phyloP scores from a whole-genome alignment of 306 rosid species.

The Malus domestica region DNA sequence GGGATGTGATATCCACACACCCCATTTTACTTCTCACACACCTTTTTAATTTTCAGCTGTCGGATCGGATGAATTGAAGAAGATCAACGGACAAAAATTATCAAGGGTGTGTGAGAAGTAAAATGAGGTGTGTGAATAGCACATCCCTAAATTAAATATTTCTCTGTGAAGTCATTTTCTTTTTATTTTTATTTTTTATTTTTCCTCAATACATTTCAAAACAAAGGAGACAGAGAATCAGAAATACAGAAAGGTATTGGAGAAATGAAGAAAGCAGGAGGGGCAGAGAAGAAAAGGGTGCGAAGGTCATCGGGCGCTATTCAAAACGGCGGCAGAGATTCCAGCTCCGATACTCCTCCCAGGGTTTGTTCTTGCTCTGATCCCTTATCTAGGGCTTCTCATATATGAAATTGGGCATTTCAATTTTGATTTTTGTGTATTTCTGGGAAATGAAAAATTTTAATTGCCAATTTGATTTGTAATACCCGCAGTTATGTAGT shows the following conservation, averaged over 20 bases:
- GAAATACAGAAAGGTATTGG: background rate
- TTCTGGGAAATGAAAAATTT: background rate
- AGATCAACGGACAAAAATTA: no score
- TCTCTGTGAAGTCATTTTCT: background rate
- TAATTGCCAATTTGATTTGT: background rate
- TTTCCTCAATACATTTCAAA: background rate
- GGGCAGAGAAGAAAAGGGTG: conserved; percentile 86
- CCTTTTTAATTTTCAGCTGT: no score
- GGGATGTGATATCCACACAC: no score
- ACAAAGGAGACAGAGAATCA: background rate
- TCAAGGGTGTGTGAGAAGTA: no score
- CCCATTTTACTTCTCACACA: no score
- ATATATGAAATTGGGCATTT: background rate
- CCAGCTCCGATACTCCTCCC: conserved; percentile 71
- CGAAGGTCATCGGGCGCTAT: conserved; percentile 68
- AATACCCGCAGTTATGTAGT: background rate
- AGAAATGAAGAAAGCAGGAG: conserved; percentile 82
- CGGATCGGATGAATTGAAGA: no score
- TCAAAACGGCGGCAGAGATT: conserved; percentile 70
- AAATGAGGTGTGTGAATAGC: no score
- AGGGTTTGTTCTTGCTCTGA: conserved; percentile 44
- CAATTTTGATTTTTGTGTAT: background rate
- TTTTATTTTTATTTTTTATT: background rate
- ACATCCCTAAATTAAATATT: background rate
- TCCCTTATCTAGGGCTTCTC: conserved; percentile 40